Conservation (phyloP, 1,284 basidiomycete species). For the Malassezia japonica region DNA sequence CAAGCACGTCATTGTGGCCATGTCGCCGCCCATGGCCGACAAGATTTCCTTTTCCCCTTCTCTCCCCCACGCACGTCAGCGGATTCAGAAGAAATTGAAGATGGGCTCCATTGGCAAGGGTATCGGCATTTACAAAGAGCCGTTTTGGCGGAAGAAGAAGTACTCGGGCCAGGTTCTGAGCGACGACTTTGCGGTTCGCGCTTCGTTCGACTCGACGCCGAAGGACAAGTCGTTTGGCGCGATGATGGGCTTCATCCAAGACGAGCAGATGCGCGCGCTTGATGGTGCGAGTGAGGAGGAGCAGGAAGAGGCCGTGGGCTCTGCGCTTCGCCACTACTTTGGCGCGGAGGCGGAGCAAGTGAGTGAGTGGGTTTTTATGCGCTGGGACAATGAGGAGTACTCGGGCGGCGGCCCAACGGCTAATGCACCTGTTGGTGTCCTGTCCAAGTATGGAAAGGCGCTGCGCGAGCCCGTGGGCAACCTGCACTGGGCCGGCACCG, state of each 20-base stretch:
- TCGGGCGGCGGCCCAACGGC: constrained; percentile 8
- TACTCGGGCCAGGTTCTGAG: background rate
- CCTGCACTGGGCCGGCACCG: constrained; percentile 15
- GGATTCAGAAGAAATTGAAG: background rate
- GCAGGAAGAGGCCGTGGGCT: background rate
- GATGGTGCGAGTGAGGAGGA: background rate
- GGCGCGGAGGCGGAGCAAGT: background rate
- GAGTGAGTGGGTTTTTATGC: background rate
- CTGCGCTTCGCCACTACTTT: constrained; percentile 6
- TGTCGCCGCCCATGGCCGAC: constrained; percentile 12
- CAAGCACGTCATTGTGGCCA: constrained; percentile 2
- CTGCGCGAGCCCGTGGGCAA: background rate
- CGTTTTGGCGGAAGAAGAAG: constrained; percentile 6
- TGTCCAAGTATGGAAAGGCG: background rate
- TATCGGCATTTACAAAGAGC: background rate
- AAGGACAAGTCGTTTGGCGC: background rate
- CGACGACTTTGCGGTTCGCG: background rate
- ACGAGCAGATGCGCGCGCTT: background rate
- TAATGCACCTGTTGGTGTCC: background rate
- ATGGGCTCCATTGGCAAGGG: constrained; percentile 9
- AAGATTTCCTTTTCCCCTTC: background rate
- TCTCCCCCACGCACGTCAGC: background rate
- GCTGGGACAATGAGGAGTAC: constrained; percentile 13
- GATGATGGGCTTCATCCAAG: constrained; percentile 5
- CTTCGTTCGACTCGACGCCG: constrained; percentile 3